Base-by-base conservation (phyloP, 768 basidiomycete genomes). In the Boletus sp. region DNA sequence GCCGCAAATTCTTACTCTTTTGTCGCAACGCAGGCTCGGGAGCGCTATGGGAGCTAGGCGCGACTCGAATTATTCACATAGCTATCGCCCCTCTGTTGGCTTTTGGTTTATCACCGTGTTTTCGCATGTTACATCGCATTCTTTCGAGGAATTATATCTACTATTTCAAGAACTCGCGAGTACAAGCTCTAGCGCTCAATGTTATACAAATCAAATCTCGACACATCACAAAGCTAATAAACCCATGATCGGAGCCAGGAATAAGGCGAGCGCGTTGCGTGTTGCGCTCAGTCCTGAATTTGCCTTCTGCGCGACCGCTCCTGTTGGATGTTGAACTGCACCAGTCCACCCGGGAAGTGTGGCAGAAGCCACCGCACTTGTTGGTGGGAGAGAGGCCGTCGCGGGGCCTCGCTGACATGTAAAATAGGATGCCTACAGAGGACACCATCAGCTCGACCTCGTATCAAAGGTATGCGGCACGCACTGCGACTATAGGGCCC, bases 331-430 rank as follows among this genome's bases (percentile, higher is more conserved):
- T 39, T 52, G 56, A 54, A 9, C 28, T 17, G 24, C 39, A 32
- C 54, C 47, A 15, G 52, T 58, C 69, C 66, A 70, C 17, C 68
- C 69, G 41, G 67, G 40, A 47, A 87, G 78, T 2, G 88, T 90
- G 37, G 86, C 81, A 10, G 83, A 79, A 58, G 82, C 74, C 17
- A 91, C 88, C 11, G 85, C 69, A n/a, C 85, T 81, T 40, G 90
- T 92, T 20, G 82, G 63, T 44, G 80, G 74, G 45, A 83, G 67
- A 32, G 81, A 75, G 41, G 66, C 73, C 20, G 83, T 84, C 12
- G 82, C 76, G 5, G 77, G 77, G 28, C 90, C 90, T 63, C 83
- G 81, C 71, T 90, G 82, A 62, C 90, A 91, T 5, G 79, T 81
- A 64, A 90, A 81, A 75, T 91, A 93, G 59, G 77, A 86, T 45